These are phyloP conservation scores for Pythium rhizo-oryzae DNA, from an alignment of 352 stramenopile genomes.

Conservation along the genomic window DNA sequence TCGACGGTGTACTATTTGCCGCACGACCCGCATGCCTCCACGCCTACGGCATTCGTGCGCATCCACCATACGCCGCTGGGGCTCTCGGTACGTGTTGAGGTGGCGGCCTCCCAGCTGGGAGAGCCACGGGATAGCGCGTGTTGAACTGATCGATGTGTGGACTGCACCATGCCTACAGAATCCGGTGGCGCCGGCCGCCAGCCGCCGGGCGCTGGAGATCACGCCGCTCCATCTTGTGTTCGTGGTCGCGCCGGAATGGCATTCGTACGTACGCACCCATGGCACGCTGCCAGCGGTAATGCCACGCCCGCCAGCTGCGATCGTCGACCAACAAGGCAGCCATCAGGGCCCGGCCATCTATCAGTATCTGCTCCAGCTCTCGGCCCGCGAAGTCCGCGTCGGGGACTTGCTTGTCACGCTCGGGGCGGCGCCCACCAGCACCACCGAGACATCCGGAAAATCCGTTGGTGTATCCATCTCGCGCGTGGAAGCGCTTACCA, in stretches of 20 bases:
- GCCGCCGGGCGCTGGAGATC: constrained; percentile 17
- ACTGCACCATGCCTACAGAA: constrained; percentile 19
- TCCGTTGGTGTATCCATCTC: constrained; percentile 7
- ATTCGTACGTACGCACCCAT: neutral
- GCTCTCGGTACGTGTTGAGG: neutral
- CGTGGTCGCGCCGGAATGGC: constrained; percentile 19
- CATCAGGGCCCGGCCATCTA: constrained; percentile 1
- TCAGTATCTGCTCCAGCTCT: constrained; percentile 40
- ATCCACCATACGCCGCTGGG: constrained; percentile 15
- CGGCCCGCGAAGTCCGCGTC: constrained; percentile 46
- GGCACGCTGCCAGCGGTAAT: neutral
- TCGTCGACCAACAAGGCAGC: neutral
- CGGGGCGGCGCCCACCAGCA: neutral
- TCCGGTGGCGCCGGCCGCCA: neutral
- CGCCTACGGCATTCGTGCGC: constrained; percentile 17
- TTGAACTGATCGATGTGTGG: neutral
- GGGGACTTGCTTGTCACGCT: constrained; percentile 54
- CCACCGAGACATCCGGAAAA: neutral
- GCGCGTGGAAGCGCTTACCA: constrained; percentile 35
- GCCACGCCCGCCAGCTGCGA: neutral
- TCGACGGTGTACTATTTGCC: constrained; percentile 72
- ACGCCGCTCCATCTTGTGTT: constrained; percentile 28
- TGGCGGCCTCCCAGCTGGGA: too few relatives aligned
- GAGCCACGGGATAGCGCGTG: neutral
- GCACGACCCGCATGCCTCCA: constrained; percentile 38